Percentiles rank a stretch among this genome's conserved stretches.
These are phyloP conservation scores for Fusarium pilosicola DNA, from an alignment of 2,329 filamentous ascomycete species.

Conservation along the genomic window DNA sequence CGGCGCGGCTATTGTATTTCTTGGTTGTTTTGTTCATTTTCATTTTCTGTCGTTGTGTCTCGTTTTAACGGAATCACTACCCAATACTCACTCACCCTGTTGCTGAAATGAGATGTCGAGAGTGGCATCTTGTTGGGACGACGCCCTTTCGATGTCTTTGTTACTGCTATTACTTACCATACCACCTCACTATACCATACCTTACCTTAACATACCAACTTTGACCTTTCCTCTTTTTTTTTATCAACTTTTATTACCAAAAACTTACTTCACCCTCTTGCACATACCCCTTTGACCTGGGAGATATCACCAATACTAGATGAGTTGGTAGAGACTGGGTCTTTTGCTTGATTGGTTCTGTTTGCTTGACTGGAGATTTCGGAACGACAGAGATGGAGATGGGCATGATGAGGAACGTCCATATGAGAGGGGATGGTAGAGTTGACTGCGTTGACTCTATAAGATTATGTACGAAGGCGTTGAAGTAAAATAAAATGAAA, in stretches of 20 bases:
- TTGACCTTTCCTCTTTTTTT: slow-evolving; percentile 9
- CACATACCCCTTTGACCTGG: slow-evolving; percentile 35
- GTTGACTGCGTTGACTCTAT: slow-evolving; percentile 34
- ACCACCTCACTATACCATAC: slow-evolving; percentile 30
- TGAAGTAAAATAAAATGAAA: slow-evolving; percentile 22
- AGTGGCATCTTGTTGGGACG: slow-evolving; percentile 7
- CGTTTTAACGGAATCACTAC: slow-evolving; percentile 34
- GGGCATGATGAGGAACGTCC: not conserved
- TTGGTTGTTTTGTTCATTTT: slow-evolving; percentile 32
- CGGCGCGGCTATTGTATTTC: slow-evolving; percentile 42
- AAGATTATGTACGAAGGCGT: slow-evolving; percentile 18
- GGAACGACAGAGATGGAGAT: slow-evolving; percentile 10
- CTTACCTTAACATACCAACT: not conserved
- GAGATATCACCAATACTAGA: slow-evolving; percentile 12
- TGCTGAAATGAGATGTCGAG: slow-evolving; percentile 21
- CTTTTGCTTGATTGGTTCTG: slow-evolving; percentile 24
- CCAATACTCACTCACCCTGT: slow-evolving; percentile 18
- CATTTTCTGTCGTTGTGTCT: slow-evolving; percentile 29
- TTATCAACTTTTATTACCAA: slow-evolving; percentile 23
- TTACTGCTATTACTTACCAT: slow-evolving; percentile 21
- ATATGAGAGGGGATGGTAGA: slow-evolving; percentile 16
- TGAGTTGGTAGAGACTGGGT: slow-evolving; percentile 18
- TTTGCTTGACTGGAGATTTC: slow-evolving; percentile 21
- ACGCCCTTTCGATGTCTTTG: slow-evolving; percentile 4
- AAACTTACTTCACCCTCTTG: slow-evolving; percentile 12